Conservation (phyloP, 768 basidiomycete genomes). For the Sarcomyxa edulis region DNA sequence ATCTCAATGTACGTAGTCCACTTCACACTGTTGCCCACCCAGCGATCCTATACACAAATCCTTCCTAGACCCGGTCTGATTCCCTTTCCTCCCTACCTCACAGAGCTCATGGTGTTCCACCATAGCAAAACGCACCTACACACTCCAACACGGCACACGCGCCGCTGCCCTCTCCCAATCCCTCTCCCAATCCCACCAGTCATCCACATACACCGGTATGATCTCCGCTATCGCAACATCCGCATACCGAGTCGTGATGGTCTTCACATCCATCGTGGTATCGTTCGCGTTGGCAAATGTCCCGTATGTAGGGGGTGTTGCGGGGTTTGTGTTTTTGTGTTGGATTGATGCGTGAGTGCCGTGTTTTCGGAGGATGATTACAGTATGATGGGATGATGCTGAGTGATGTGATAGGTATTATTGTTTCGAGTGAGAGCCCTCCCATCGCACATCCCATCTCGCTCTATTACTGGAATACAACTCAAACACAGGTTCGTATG, state of each 20-base stretch:
- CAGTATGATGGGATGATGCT: not conserved
- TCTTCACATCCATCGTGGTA: conserved; percentile 66
- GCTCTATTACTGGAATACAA: no score
- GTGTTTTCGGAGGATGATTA: not conserved
- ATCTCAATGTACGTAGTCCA: conserved; percentile 63
- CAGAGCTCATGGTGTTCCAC: conserved; percentile 76
- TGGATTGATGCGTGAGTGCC: conserved; percentile 81
- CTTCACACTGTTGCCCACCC: no score
- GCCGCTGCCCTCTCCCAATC: conserved; percentile 41
- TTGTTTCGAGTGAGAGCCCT: conserved; percentile 70
- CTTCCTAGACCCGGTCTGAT: conserved; percentile 6
- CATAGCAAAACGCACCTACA: conserved; percentile 71
- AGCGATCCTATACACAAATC: not conserved
- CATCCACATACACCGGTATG: conserved; percentile 63
- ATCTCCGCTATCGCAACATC: conserved; percentile 73
- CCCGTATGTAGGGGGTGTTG: conserved; percentile 57
- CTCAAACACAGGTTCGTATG: conserved; percentile 69
- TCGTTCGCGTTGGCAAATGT: conserved; percentile 60
- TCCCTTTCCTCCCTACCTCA: no score
- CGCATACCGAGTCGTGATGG: conserved; percentile 79
- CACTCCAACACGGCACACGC: conserved; percentile 64
- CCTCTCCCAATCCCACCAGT: no score
- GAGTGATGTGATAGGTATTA: conserved; percentile 57
- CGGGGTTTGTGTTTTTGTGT: conserved; percentile 71
- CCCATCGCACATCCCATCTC: not conserved